Base-by-base conservation (phyloP, 805 yeast species). In the Wickerhamomyces silvicola region DNA sequence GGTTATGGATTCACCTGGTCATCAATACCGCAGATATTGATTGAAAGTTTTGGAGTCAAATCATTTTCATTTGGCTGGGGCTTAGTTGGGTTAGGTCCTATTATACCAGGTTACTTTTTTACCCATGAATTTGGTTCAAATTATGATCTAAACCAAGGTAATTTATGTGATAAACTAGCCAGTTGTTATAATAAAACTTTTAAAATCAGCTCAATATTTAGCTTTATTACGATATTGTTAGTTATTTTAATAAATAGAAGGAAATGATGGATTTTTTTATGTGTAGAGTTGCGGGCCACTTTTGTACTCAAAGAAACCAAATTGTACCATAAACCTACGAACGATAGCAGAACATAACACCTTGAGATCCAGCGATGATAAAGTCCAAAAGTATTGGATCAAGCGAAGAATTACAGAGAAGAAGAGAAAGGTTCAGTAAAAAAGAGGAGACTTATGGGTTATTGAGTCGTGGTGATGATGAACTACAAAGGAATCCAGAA, bases 41-140 rank as follows among this genome's bases (percentile, higher is more conserved):
- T 85, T 12, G 90, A 83, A 42, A 56, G 68, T 8, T 82, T 81
- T 57, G 92, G 92, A 3, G 70, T 83, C 61, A 62, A 62, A 12
- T 64, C 70, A 32, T 80, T 81, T 45, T 71, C 83, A 7, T 75
- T 70, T 42, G 80, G 80, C 46, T 82, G 87, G 84, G 94, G 94
- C 0, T 50, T 77, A 22, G 67, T 80, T 15, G 75, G 78, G 9
- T 48, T 79, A 32, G 74, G 87, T 0, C 88, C 92, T 2, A 68
- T 79, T 11, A 40, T 77, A 0, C 75, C 82, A 1, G 70, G 80
- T 24, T 70, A 72, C 41, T 57, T 69, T 37, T 66, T 82, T 41
- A 80, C 84, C 26, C 62, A 67, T 33, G 52, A 76, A 24, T 78
- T 81, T 55, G 92, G 92, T 9, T 49, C 58, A 16, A 64, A 70